Evolutionary conservation across 257 asterid genomes (phyloP).

Genomic region (Capsicum pubescens): DNA sequence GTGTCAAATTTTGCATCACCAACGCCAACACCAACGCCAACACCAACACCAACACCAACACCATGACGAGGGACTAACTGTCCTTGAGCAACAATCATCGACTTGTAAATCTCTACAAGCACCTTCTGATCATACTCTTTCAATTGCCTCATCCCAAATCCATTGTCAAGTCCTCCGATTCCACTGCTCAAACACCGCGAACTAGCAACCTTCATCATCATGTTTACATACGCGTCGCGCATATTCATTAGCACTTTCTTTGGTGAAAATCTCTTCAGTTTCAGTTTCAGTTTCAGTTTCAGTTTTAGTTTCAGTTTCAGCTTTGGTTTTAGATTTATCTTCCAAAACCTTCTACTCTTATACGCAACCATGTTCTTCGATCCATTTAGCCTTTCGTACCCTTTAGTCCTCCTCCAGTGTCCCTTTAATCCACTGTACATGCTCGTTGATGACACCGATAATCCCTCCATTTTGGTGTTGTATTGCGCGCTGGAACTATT

Average conservation of each 20-base stretch:
- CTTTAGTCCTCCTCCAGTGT: conserved; percentile 53
- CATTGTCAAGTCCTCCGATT: conserved; percentile 35
- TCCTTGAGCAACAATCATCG: conserved; percentile 52
- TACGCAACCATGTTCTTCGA: background rate
- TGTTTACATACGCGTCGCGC: conserved; percentile 60
- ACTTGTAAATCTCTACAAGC: conserved; percentile 67
- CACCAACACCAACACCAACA: background rate
- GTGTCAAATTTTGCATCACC: background rate
- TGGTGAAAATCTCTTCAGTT: conserved; percentile 61
- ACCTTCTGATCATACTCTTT: conserved; percentile 69
- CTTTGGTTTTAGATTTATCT: conserved; percentile 39
- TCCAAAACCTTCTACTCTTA: conserved; percentile 49
- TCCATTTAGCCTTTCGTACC: conserved; percentile 53
- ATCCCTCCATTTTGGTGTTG: background rate
- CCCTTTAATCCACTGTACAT: conserved; percentile 49
- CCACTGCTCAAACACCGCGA: conserved; percentile 42
- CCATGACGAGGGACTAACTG: background rate
- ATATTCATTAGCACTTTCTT: conserved; percentile 56
- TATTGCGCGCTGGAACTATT: too few species aligned
- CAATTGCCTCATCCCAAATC: conserved; percentile 32
- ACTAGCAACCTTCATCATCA: conserved; percentile 64
- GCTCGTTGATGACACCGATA: conserved; percentile 8
- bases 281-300: conserved; percentile 55
- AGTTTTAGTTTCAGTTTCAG: too few species aligned
- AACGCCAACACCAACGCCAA: background rate